Evolutionary conservation across 1,139 yeast genomes (phyloP).

Genomic region (Zygosaccharomyces sapae): DNA sequence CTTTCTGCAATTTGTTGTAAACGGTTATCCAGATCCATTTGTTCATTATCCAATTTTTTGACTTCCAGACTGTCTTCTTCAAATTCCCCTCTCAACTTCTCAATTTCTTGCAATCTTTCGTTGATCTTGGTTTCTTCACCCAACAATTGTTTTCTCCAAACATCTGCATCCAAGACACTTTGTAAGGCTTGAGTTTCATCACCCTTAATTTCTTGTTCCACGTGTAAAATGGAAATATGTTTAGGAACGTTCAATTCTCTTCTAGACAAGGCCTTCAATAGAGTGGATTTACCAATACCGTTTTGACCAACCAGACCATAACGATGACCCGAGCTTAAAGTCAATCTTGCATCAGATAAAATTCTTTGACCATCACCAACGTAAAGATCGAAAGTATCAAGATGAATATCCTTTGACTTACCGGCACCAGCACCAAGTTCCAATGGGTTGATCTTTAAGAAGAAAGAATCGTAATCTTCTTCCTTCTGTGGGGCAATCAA

Average conservation of each 20-base stretch:
- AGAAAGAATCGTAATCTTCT: constrained; percentile 89
- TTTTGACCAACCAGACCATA: constrained; percentile 98
- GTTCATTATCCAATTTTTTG: constrained; percentile 79
- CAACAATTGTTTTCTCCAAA: constrained; percentile 89
- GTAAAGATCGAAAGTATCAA: constrained; percentile 87
- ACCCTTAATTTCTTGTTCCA: constrained; percentile 94
- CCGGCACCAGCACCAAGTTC: constrained; percentile 90
- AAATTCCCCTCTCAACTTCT: constrained; percentile 60
- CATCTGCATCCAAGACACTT: constrained; percentile 96
- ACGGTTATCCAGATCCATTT: constrained; percentile 76
- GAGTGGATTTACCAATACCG: constrained; percentile 98
- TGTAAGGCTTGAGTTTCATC: constrained; percentile 88
- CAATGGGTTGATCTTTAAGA: constrained; percentile 89
- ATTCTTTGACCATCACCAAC: constrained; percentile 96
- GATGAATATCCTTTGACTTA: constrained; percentile 88
- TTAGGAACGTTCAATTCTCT: constrained; percentile 92
- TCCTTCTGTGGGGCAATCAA: constrained; percentile 58
- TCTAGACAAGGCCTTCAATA: constrained; percentile 82
- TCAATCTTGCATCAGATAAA: constrained; percentile 78
- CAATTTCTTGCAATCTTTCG: constrained; percentile 72
- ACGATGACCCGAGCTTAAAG: constrained; percentile 87
- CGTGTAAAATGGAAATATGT: constrained; percentile 91
- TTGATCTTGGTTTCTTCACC: constrained; percentile 71
- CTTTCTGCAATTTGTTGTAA: constrained; percentile 77
- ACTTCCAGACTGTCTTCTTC: constrained; percentile 82